phyloP scores from a whole-genome alignment of 164 flowering plant species.

The Magnolia officinalis region DNA sequence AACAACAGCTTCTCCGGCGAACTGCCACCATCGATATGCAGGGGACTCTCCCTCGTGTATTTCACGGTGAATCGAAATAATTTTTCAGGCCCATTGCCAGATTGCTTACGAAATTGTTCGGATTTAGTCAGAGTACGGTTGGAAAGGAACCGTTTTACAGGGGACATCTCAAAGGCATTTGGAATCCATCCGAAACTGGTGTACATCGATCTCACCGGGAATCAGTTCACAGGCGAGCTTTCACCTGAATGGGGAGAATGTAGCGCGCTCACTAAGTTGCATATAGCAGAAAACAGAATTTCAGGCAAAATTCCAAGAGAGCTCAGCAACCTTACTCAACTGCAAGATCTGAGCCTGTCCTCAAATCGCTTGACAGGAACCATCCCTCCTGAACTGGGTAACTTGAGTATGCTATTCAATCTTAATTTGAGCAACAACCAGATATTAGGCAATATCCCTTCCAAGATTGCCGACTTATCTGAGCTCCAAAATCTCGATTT shows the following conservation, averaged over 20 bases:
- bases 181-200: slow-evolving; percentile 28
- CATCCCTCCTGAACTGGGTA: slow-evolving; percentile 21
- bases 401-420: slow-evolving; percentile 7
- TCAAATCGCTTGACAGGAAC: slow-evolving; percentile 18
- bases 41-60: slow-evolving; percentile 25
- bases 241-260: slow-evolving; percentile 23
- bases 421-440: slow-evolving; percentile 26
- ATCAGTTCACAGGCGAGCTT: slow-evolving; percentile 16
- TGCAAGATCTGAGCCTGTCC: slow-evolving; percentile 18
- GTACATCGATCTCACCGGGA: slow-evolving; percentile 21
- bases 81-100: slow-evolving; percentile 54
- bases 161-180: slow-evolving; percentile 34
- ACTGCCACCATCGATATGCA: slow-evolving; percentile 56
- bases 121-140: slow-evolving; percentile 44
- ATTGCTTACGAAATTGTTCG: slow-evolving; percentile 32
- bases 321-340: slow-evolving; percentile 9
- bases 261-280: slow-evolving; percentile 13
- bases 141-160: slow-evolving; percentile 46
- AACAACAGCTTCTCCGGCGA: slow-evolving; percentile 60
- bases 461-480: slow-evolving; percentile 13
- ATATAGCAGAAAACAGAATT: slow-evolving; percentile 18
- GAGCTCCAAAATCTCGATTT: slow-evolving; percentile 17
- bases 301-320: slow-evolving; percentile 23
- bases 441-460: slow-evolving; percentile 25
- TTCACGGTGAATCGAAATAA: slow-evolving; percentile 43